Base-by-base conservation (phyloP, 768 basidiomycete genomes). In the Lactarius hengduanensis region DNA sequence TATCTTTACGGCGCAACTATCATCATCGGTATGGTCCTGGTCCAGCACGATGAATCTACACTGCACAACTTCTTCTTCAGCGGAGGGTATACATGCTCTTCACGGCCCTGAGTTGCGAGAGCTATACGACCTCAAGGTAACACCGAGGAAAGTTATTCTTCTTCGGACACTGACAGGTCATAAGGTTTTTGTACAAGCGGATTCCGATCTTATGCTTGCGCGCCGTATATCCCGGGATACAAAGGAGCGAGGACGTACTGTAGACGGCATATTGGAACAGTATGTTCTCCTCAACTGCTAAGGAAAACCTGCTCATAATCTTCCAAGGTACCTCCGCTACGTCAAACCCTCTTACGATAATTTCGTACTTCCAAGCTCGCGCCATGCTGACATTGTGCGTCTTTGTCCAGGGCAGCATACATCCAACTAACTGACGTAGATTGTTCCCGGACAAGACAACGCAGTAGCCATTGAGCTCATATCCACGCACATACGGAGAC, bases 181-280 rank as follows among this genome's bases (percentile, higher is more conserved):
- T 55, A 41, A 92, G 90, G 81, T 95, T 4, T 95, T 93, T 69
- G 94, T 95, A 8, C 92, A 96, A 80, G 92, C 90, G 66, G 95
- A 98, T 74, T 90, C 95, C 9, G 97, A 99, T 75, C 79, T 98
- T 26, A 99, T 99, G 97, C 88, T 99, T 57, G 94, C 96, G 1
- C 86, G 97, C 64, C 86, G 97, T 45, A 90, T 99, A 62, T 82
- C 85, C 69, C 83, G 97, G 62, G 97, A 98, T 72, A 85, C 92
- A 20, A 84, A 86, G 71, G 95, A 99, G 75, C 85, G 97, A 55
- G 93, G 92, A 0, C 80, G 97, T 62, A 87, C 82, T 63, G 89
- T 98, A 0, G 86, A 88, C 4, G 96, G 96, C 2, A 84, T 98
- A 58, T 83, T 98, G 11, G 92, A 95, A 72, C 95, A 97, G 90